Base-by-base conservation (phyloP, 2,329 filamentous ascomycete species). In the Penicillium janthinellum region DNA sequence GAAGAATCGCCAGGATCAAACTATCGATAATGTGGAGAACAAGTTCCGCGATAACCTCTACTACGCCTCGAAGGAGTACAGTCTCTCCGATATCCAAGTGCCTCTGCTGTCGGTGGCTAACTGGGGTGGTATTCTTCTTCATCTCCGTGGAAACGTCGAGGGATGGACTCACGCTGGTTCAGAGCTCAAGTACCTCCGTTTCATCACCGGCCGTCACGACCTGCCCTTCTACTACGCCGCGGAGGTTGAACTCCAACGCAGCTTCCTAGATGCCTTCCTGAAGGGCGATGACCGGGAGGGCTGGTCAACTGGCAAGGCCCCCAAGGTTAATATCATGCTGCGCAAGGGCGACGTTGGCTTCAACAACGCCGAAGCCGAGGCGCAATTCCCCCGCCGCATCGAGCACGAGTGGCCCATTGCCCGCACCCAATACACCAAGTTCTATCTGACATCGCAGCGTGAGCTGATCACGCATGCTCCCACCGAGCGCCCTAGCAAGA, bases 141-240 rank as follows among this genome's bases (percentile, higher is more conserved):
- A 91, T 65, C 79, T 90, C 5, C 81, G 88, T 7, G 88, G 88
- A 2, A 91, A 91, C 64, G 80, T 91, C 7, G 81, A 88, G 66
- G 88, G 88, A 0, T 91, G 83, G 58, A 76, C 77, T 1, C 80
- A 86, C 50, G 88, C 88, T 0, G 86, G 87, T 0, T 90, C 88
- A 0, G 79, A 86, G 59, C 78, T 86, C 61, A 91, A 91, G 71
- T 91, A 88, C 64, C 79, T 91, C 0, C 83, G 88, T 6, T 86
- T 90, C 70, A 88, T 90, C 68, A 87, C 84, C 0, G 88, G 89
- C 1, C 82, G 89, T 0, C 88, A 91, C 62, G 88, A 91, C 66
- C 78, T 91, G 1, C 88, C 88, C 0, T 90, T 91, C 71, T 91
- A 90, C 75, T 90, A 90, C 69, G 73, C 82, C 1, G 85, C 90